Base-by-base conservation (phyloP, 2,329 filamentous ascomycete species). In the Aspergillus terreus region DNA sequence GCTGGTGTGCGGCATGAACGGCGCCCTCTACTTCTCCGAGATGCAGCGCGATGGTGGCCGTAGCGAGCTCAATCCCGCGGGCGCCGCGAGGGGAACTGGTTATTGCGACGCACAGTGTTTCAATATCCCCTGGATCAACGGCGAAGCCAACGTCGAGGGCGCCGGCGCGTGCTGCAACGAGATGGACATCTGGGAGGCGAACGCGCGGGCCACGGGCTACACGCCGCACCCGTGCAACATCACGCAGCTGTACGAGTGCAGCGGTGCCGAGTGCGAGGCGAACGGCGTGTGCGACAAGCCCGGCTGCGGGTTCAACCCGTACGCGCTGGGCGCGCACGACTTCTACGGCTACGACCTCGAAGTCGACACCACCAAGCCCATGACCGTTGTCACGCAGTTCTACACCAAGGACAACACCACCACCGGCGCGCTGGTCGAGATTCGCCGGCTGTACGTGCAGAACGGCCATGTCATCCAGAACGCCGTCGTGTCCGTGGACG, bases 161-260 rank as follows among this genome's bases (percentile, higher is more conserved):
- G 66, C 74, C 23, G 83, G 84, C 40, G 72, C 82, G 23, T 86
- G 83, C 76, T 86, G 83, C 69, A 73, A 78, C 50, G 84, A 86
- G 69, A 83, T 86, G 78, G 83, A 86, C 59, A 76, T 84, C 67
- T 86, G 82, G 82, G 83, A 87, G 71, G 83, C 83, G 60, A 87
- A 87, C 75, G 75, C 75, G 54, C 77, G 82, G 58, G 77, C 82
- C 21, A 80, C 78, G 11, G 82, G 82, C 46, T 79, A 77, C 62
- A 87, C 84, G 10, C 82, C 84, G 17, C 84, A 87, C 64, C 75
- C 80, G 35, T 87, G 84, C 75, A 71, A 67, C 51, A 71, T 65
- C 46, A 68, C 71, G 36, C 78, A 77, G 49, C 75, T 80, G 46
- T 81, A 79, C 30, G 69, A 66, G 32, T 74, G 73, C 51, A 60